Conservation (phyloP, 305 asterid species). For the Andrographis paniculata region DNA sequence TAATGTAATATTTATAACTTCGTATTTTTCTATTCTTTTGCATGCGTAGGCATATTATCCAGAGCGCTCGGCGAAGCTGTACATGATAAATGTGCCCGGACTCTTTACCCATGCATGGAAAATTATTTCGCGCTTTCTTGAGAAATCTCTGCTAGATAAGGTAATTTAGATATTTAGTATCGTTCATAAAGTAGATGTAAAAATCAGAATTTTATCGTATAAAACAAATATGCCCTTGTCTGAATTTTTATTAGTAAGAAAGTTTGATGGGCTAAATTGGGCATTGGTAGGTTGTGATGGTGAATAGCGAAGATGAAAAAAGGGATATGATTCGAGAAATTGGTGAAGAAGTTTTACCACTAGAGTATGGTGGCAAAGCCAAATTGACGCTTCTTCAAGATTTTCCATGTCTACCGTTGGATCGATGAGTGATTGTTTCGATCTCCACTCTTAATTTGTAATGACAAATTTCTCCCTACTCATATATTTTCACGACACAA, state of each 20-base stretch:
- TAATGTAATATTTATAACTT: too few species aligned
- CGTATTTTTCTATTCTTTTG: too few species aligned
- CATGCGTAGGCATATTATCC: slow-evolving; percentile 63
- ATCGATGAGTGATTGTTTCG: neutral
- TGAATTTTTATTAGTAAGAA: too few species aligned
- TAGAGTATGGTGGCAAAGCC: slow-evolving; percentile 64
- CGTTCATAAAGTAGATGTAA: too few species aligned
- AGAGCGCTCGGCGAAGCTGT: slow-evolving; percentile 56
- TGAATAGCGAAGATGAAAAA: slow-evolving; percentile 47
- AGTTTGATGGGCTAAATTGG: too few species aligned
- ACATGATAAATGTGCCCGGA: slow-evolving; percentile 39
- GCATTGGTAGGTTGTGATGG: slow-evolving; percentile 39
- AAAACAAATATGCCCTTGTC: neutral
- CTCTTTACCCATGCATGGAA: slow-evolving; percentile 51
- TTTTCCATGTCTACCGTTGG: slow-evolving; percentile 23
- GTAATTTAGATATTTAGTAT: slow-evolving; percentile 19
- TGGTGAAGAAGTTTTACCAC: slow-evolving; percentile 61
- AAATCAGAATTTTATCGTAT: slow-evolving; percentile 2
- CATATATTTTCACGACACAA: too few species aligned
- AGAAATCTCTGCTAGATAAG: slow-evolving; percentile 68
- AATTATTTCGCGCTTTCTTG: slow-evolving; percentile 57
- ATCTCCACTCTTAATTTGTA: neutral
- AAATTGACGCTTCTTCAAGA: slow-evolving; percentile 42
- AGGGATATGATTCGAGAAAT: slow-evolving; percentile 30
- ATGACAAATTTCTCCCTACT: too few species aligned